Evolutionary conservation across 1,284 basidiomycete genomes (phyloP), one percentile per base, ranked within the genome.

Genomic region (Trametes polyzona): DNA sequence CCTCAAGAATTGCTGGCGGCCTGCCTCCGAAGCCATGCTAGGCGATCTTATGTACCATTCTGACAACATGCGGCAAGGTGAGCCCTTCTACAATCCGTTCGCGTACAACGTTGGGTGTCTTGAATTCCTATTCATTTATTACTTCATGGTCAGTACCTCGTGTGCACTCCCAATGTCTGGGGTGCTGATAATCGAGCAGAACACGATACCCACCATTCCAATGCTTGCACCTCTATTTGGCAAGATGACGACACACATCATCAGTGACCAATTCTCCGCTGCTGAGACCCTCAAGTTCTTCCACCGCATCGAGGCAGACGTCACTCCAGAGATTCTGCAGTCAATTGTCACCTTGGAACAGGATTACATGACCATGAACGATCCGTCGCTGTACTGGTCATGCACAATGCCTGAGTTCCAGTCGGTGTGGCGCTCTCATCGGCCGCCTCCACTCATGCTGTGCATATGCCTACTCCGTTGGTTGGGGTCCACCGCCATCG

Each of bases 171-270:
- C 14, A 8, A 9, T 16, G 11, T 9, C n/a, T 6, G 4, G 6
- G n/a, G 17, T 27, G 3, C 24, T 14, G 8, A 6, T n/a, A 42
- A 5, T 14, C 6, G 3, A 24, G 17, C 40, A 52, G 50, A 39
- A 42, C 5, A 40, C 33, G 21, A 26, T 47, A 14, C 33, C 37
- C 11, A 21, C 14, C 21, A 16, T 55, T 5, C 52, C 46, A 5
- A 11, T 50, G 3, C 30, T 59, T 1, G 49, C 58, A 4, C 36
- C 53, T 1, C 44, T 59, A 8, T 50, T 59, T 23, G 54, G 42
- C 43, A 39, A 35, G 27, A 59, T 59, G 58, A 59, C 54, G 5
- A 59, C 58, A 0, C 53, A 59, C 35, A 35, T 52, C 19, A 36
- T 41, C 4, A 21, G 21, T 5, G 17, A 49, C 9, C 43, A 54